Evolutionary conservation across 345 rosid species (phyloP), one percentile per base, ranked within the genome.

Genomic region (Gossypium anomalum): DNA sequence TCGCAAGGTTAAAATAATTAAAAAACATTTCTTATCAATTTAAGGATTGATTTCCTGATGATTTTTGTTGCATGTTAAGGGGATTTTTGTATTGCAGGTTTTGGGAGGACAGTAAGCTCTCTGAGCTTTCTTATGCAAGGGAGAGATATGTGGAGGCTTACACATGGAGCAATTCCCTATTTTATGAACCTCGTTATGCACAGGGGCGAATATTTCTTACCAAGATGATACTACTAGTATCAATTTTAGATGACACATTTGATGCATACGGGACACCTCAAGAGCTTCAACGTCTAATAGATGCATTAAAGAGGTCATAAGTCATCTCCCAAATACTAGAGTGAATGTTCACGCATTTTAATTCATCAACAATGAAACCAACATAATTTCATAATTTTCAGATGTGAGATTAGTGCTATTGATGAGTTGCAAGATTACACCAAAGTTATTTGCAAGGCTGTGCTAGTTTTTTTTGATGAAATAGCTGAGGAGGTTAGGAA

Each of bases 371-470:
- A 29, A 29, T 29, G 6, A 29, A 29, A 29, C 38, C 38, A 29
- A 6, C 38, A 29, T 29, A 29, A 29, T 29, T 29, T 29, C 38
- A 8, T 22, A 10, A 10, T 38, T 63, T 63, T 41, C 49, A 64
- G 70, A 12, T 66, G 68, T 48, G 68, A 64, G 23, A 41, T 64
- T 9, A 4, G 49, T 41, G 49, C 49, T 64, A 7, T 64, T 3
- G 16, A 64, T 41, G 68, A 64, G 23, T n/a, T 64, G 49, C 25
- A 64, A 9, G 68, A 41, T n/a, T 66, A 66, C 29, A 66, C 48
- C 16, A 64, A 64, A 38, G 68, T 64, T 64, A 64, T 64, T 3
- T 64, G 68, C 68, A 64, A 64, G 49, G 49, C 68, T n/a, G 68
- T 64, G 25, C 68, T 64, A 1, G 68, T n/a, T 13, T 7, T 64